Conservation (phyloP, 1,284 basidiomycete species). For the Psilocybe mexicana region DNA sequence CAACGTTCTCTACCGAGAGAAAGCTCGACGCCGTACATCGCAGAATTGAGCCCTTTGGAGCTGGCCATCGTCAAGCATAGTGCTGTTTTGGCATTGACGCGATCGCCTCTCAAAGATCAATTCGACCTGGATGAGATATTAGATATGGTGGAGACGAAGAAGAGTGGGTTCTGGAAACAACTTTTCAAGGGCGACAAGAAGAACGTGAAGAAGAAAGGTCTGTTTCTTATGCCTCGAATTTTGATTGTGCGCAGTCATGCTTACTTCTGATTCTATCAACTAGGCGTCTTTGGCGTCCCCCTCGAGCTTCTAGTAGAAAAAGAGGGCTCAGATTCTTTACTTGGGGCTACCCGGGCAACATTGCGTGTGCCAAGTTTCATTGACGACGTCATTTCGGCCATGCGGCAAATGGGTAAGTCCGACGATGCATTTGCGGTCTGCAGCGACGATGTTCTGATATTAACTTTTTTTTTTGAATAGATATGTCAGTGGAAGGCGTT, state of each 20-base stretch:
- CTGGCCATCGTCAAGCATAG: constrained; percentile 91
- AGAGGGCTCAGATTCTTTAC: constrained; percentile 91
- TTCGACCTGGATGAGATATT: constrained; percentile 91
- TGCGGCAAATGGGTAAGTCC: constrained; percentile 96
- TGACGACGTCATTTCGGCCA: constrained; percentile 96
- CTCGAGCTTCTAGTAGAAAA: constrained; percentile 94
- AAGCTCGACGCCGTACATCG: constrained; percentile 77
- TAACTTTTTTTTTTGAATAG: constrained; percentile 40
- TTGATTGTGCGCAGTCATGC: neutral
- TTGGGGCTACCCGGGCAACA: constrained; percentile 85
- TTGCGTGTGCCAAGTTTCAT: constrained; percentile 95
- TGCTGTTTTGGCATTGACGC: constrained; percentile 80
- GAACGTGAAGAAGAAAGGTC: constrained; percentile 88
- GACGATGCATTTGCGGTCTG: constrained; percentile 2
- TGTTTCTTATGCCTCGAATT: constrained; percentile 25
- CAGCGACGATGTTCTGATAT: neutral
- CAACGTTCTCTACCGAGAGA: constrained; percentile 76
- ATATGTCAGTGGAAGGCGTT: constrained; percentile 98
- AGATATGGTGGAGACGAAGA: constrained; percentile 92
- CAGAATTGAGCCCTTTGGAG: constrained; percentile 84
- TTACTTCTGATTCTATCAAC: neutral
- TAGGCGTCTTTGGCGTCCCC: constrained; percentile 88
- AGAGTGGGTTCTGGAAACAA: constrained; percentile 96
- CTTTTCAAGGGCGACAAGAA: constrained; percentile 91
- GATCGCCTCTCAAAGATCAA: constrained; percentile 77